These are phyloP conservation scores for barley (Hordeum vulgare) DNA, from an alignment of 176 grass and related monocot genomes.

Conservation along the genomic window DNA sequence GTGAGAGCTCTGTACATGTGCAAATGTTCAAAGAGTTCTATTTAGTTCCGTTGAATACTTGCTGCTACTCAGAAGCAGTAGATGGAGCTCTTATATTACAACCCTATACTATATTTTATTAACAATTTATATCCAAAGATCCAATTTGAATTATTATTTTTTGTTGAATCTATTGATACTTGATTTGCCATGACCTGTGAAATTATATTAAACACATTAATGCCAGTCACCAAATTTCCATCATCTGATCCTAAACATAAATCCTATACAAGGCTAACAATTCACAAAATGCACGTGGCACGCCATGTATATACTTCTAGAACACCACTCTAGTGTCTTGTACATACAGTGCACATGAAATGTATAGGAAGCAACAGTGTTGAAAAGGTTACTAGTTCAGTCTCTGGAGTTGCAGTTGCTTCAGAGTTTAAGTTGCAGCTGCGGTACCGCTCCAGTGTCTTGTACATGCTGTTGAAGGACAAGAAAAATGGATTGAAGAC, in stretches of 20 bases:
- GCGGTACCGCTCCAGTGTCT: slow-evolving; percentile 78
- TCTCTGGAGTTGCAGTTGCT: slow-evolving; percentile 40
- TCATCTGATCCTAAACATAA: background rate
- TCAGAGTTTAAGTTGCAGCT: slow-evolving; percentile 53
- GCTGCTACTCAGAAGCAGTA: background rate
- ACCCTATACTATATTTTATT: background rate
- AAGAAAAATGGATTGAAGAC: background rate
- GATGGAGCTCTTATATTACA: background rate
- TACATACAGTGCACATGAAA: background rate
- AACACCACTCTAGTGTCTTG: background rate
- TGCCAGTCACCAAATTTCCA: background rate
- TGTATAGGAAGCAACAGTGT: background rate
- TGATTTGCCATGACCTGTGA: background rate
- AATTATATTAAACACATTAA: background rate
- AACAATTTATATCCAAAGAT: background rate
- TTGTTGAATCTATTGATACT: background rate
- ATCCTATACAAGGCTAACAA: background rate
- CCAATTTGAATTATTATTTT: background rate
- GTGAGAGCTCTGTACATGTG: background rate
- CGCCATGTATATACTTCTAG: background rate
- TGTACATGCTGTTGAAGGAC: slow-evolving; percentile 54
- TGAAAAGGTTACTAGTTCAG: slow-evolving; percentile 46
- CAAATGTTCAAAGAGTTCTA: background rate
- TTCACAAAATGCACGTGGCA: background rate
- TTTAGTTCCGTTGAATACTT: background rate